These are phyloP conservation scores for Vitrella brassicaformis DNA, from an alignment of 73 alveolate species.

Conservation along the genomic window DNA sequence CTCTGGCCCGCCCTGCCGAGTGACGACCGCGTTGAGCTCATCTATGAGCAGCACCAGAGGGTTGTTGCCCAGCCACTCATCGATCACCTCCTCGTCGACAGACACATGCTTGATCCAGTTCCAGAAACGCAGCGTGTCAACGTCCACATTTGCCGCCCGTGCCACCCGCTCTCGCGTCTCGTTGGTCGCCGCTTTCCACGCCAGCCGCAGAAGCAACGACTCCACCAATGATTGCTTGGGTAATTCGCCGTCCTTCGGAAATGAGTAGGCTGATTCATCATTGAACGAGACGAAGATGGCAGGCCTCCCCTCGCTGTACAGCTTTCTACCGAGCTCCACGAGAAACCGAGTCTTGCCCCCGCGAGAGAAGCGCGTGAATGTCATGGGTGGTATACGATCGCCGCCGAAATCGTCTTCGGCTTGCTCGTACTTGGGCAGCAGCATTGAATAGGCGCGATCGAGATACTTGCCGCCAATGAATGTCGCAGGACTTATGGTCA, in stretches of 20 bases:
- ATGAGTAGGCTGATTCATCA: too few relatives aligned
- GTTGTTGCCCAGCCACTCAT: not conserved
- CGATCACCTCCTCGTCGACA: not conserved
- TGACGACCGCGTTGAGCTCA: not conserved
- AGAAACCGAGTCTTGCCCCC: not conserved
- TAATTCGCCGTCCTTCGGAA: too few relatives aligned
- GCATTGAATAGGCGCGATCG: too few relatives aligned
- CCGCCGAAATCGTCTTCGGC: too few relatives aligned
- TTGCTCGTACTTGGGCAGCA: too few relatives aligned
- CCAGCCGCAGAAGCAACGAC: not conserved
- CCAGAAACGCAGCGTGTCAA: too few relatives aligned
- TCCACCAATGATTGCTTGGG: not conserved
- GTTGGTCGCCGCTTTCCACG: not conserved
- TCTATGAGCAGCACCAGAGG: not conserved
- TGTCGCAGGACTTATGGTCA: too few relatives aligned
- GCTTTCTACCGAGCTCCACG: not conserved
- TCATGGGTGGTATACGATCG: too few relatives aligned
- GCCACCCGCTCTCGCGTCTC: not conserved
- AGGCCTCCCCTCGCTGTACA: not conserved
- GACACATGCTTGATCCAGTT: not conserved
- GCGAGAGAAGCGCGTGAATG: not conserved
- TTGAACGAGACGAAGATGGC: not conserved
- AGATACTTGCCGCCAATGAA: too few relatives aligned
- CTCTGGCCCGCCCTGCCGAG: not conserved
- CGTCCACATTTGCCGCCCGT: too few relatives aligned